Evolutionary conservation across 768 basidiomycete genomes (phyloP).

Genomic region (Hydnomerulius pinastri): DNA sequence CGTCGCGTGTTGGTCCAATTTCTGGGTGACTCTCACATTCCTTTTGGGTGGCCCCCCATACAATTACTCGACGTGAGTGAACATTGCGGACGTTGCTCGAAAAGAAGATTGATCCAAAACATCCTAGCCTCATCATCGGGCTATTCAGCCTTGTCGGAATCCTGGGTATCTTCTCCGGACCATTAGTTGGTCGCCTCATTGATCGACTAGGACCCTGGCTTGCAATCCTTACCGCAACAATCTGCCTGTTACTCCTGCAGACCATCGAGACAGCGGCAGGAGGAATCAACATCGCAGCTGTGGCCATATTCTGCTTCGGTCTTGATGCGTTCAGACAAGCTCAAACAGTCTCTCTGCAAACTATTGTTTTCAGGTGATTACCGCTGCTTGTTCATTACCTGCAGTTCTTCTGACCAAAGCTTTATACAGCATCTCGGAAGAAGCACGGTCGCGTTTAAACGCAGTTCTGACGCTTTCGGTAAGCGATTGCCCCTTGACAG

Average conservation of each 20-base stretch:
- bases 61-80: conserved; percentile 35
- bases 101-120: background rate
- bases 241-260: conserved; percentile 29
- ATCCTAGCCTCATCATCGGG: conserved; percentile 37
- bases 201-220: conserved; percentile 43
- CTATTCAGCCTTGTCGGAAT: conserved; percentile 51
- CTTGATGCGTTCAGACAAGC: conserved; percentile 43
- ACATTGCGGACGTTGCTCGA: background rate
- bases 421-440: conserved; percentile 24
- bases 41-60: conserved; percentile 45
- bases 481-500: too few relatives aligned
- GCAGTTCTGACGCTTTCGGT: conserved; percentile 31
- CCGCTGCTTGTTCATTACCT: background rate
- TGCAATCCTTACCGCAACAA: conserved; percentile 38
- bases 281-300: conserved; percentile 38
- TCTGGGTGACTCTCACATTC: conserved; percentile 48
- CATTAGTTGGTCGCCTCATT: conserved; percentile 27
- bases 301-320: conserved; percentile 42
- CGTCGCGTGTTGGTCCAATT: conserved; percentile 33
- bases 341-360: conserved; percentile 36
- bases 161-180: conserved; percentile 35
- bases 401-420: conserved; percentile 6
- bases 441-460: conserved; percentile 28
- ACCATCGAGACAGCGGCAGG: conserved; percentile 40
- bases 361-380: conserved; percentile 22